Base-by-base conservation (phyloP, 257 asterid species). In the Lavandula angustifolia region DNA sequence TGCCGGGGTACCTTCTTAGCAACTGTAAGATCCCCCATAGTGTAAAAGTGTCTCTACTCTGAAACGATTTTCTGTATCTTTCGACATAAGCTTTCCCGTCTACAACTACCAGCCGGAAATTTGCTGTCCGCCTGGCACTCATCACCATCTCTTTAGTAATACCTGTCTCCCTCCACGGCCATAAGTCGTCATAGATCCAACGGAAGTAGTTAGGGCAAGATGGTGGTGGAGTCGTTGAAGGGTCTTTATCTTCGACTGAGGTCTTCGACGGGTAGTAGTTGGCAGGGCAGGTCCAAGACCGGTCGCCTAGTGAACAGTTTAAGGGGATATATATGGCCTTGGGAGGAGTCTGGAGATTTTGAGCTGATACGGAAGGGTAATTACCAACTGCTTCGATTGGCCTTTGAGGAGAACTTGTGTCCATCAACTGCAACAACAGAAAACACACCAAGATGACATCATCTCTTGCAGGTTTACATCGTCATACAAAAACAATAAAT, bases 1-100 rank as follows among this genome's bases (percentile, higher is more conserved):
- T 79, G 6, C 95, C 95, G 0, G 96, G 97, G 38, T 87, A 90
- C 71, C 81, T 66, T 68, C 95, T 68, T 9, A 85, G 61, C 69
- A 90, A 64, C 78, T 90, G 97, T 31, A 87, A 40, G 59, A 90
- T 85, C 37, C 97, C 95, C 96, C 97, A 90, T 7, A 87, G 29
- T 0, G 96, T 87, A 37, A 90, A 87, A 27, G 76, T 62, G 54
- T 79, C 92, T 69, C 97, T 48, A 6, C 79, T 85, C 60, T 90
- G 96, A 35, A 81, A 85, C 1, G 84, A 73, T 54, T 81, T 78
- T 43, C 5, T 48, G 43, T 77, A 85, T 0, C 70, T 69, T 60
- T 80, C 73, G 73, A 87, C 84, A n/a, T 81, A 90, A 17, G 79
- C 95, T 43, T 64, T 85, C 49, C 97, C 97, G 3, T 80, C 74